These are phyloP conservation scores for Striga asiatica DNA, from an alignment of 257 asterid species.

Conservation along the genomic window DNA sequence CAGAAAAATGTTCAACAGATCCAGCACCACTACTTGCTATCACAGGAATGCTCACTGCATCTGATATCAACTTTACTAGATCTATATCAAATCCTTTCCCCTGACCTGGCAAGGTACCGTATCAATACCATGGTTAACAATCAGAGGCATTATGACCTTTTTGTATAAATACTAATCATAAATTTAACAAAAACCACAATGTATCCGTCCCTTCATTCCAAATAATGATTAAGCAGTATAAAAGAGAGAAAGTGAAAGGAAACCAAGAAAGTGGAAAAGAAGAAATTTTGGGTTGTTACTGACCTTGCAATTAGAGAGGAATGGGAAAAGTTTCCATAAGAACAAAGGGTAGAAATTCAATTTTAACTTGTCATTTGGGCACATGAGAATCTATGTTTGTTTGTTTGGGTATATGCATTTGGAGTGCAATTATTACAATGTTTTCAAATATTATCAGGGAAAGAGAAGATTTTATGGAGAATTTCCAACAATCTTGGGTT, in stretches of 20 bases:
- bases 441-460: not conserved
- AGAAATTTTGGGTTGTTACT: not conserved
- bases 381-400: not conserved
- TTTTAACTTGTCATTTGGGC: not conserved
- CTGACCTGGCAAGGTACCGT: conserved; percentile 79
- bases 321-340: not conserved
- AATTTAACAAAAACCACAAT: not conserved
- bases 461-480: not conserved
- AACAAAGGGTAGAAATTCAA: not conserved
- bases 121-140: conserved; percentile 4
- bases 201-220: not conserved
- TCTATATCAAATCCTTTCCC: conserved; percentile 89
- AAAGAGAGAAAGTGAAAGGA: not conserved
- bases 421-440: not conserved
- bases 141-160: not conserved
- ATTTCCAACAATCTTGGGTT: not conserved
- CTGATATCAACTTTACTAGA: conserved; percentile 73
- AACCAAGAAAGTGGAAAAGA: not conserved
- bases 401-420: not conserved
- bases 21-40: conserved; percentile 99
- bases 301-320: not conserved
- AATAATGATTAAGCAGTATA: not conserved
- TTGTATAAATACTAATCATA: not conserved
- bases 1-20: conserved; percentile 66
- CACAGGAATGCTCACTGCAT: conserved; percentile 83